These are phyloP conservation scores for Pulveroboletus sp. DNA, from an alignment of 768 basidiomycete genomes.

Conservation along the genomic window DNA sequence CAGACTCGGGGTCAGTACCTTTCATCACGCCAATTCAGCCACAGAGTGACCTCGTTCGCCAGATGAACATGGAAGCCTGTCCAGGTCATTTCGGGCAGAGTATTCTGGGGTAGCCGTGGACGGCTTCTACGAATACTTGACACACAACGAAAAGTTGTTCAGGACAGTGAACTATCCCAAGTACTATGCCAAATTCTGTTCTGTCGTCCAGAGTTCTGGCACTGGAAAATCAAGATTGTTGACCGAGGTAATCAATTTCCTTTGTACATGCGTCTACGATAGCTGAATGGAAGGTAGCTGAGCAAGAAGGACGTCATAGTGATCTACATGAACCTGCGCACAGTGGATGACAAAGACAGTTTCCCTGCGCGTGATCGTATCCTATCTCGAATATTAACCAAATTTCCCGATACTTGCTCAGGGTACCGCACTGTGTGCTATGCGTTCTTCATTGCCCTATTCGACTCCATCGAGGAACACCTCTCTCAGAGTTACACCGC, in stretches of 20 bases:
- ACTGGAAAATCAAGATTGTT: constrained; percentile 13
- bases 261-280: not conserved
- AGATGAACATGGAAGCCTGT: not conserved
- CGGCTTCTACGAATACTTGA: constrained; percentile 18
- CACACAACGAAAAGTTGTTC: constrained; percentile 8
- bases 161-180: not conserved
- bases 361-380: constrained; percentile 15
- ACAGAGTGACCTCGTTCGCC: not conserved
- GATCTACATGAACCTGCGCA: not conserved
- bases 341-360: not conserved
- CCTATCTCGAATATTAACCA: constrained; percentile 12
- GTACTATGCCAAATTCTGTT: not conserved
- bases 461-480: not conserved
- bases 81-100: not conserved
- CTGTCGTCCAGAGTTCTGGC: too few relatives aligned
- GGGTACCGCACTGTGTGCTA: constrained; percentile 6
- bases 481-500: too few relatives aligned
- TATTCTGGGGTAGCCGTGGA: constrained; percentile 5
- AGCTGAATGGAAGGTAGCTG: not conserved
- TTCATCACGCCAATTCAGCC: too few relatives aligned
- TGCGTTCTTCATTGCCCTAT: constrained; percentile 14
- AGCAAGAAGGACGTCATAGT: not conserved
- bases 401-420: not conserved
- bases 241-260: not conserved
- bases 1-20: not conserved